Base-by-base conservation (phyloP, 495 filamentous ascomycete genomes). In the Aspergillus leporis region DNA sequence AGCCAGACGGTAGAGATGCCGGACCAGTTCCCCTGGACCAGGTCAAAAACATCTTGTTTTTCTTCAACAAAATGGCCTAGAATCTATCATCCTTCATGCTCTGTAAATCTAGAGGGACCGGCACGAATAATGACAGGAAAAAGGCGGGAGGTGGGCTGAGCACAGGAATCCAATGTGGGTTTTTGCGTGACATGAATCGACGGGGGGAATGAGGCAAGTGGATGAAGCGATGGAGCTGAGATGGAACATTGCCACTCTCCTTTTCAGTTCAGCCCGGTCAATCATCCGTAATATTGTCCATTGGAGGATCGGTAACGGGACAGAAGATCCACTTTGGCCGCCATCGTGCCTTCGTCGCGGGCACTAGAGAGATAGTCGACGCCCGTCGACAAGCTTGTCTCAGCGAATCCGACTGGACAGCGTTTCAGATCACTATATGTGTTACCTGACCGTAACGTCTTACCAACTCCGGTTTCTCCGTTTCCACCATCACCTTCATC, bases 1-100 rank as follows among this genome's bases (percentile, higher is more conserved):
- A 51, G 9, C 45, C 52, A 10, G 52, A 43, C 0, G 9, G 34
- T 36, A 21, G 52, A 34, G 14, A 32, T 25, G 49, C 6, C 40
- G 36, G 36, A 43, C 16, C 22, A n/a, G 36, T 2, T 14, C 21
- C 28, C 22, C 28, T 25, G n/a, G 52, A 54, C 52, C 52, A 54
- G 7, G 52, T 43, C 36, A 54, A 2, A 19, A 54, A 54, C 52
- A 54, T 54, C 13, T 21, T 25, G 22, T 7, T 23, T 23, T 25
- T 28, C 34, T 36, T 8, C 4, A 36, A 12, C 2, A 10, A 36
- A 36, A 14, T 8, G 22, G 13, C 7, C n/a, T 8, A 19, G 8
- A 50, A 28, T 23, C 18, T 25, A 13, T 9, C 12, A 8, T 3
- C 5, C 13, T 14, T 7, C 10, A 5, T 25, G 3, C 3, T 28